Evolutionary conservation across 1,139 yeast species (phyloP), one percentile per base, ranked within the genome.

Genomic region (Geotrichum bryndzae): DNA sequence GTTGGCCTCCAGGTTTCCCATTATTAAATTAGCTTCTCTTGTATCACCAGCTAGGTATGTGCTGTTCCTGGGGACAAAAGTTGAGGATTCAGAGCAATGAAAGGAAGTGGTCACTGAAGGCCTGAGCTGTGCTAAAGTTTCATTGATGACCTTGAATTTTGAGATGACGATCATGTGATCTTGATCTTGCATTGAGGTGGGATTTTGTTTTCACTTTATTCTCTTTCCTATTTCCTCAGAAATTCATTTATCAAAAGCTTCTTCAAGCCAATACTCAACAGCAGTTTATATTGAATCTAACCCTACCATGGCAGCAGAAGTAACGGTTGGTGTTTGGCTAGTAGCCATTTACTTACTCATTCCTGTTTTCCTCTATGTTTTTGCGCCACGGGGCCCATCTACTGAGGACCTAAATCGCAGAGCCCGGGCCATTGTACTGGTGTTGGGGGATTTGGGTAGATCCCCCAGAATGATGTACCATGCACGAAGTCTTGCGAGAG

Each of bases 381-480:
- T 60, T 38, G 60, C 63, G 11, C 52, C 60, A 27, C 51, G 29
- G 15, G 54, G 58, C 5, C 60, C 53, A 11, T 46, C 57, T 2
- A 45, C 35, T 6, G 63, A 51, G 6, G 61, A 65, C 38, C 61
- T 56, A 15, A 57, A 63, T 13, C 63, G 70, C 15, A 76, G 81
- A 66, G 82, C 77, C 66, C 77, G 90, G 54, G 84, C 90, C 3
- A 81, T 89, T 8, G 85, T 94, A 33, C 81, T 90, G 63, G 99
- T 94, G 1, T 77, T 95, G 33, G 99, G 99, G 0, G 99, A 94
- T 71, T 73, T 95, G 60, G 97, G 97, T 15, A 96, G 92, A 70
- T 92, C 98, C 0, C 99, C 99, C 4, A 79, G 99, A 65, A 94
- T 94, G 90, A 83, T 88, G 68, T 89, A 94, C 73, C 99, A 95